These are phyloP conservation scores for Prunus yedoensis DNA, from an alignment of 331 rosid genomes.

Conservation along the genomic window DNA sequence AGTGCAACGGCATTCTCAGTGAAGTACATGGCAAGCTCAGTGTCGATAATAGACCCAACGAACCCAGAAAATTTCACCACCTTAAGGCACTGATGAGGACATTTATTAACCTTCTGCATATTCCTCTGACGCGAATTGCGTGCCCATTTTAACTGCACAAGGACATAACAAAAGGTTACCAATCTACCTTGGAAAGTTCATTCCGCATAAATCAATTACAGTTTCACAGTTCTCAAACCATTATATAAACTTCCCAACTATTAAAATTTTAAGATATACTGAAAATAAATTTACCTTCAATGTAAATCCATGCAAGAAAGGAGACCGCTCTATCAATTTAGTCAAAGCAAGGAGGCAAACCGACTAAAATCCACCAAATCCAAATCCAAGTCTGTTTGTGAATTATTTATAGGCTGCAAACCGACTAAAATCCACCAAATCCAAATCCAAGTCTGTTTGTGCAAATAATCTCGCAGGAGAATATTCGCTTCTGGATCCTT, in stretches of 20 bases:
- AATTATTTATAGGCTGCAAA: too few relatives aligned
- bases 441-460: too few relatives aligned
- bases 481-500: too few relatives aligned
- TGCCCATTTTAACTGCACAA: not conserved
- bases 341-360: not conserved
- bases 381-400: too few relatives aligned
- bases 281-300: not conserved
- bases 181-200: not conserved
- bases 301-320: not conserved
- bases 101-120: not conserved
- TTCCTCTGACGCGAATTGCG: not conserved
- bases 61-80: not conserved
- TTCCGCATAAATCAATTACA: not conserved
- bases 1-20: not conserved
- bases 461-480: too few relatives aligned
- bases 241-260: too few relatives aligned
- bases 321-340: not conserved
- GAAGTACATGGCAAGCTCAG: not conserved
- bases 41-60: not conserved
- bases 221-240: too few relatives aligned
- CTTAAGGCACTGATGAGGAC: slow-evolving; percentile 8
- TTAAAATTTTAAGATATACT: not conserved
- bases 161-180: not conserved
- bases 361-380: too few relatives aligned
- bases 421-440: too few relatives aligned